Base-by-base conservation (phyloP, 2,329 filamentous ascomycete genomes). In the Ophiocordyceps camponoti-rufipedis region DNA sequence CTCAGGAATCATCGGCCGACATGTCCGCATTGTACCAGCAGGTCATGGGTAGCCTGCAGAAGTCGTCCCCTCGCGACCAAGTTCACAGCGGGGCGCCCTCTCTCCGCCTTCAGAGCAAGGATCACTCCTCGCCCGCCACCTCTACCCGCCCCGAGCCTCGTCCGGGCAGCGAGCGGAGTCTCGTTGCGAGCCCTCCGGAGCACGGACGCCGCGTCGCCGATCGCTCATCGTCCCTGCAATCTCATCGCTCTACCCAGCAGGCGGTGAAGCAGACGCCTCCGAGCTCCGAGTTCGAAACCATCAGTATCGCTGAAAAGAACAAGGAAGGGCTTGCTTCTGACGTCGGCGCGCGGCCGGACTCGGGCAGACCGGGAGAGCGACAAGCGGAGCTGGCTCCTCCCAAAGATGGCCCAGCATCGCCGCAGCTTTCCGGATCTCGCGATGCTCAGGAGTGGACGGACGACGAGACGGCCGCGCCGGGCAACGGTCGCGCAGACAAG, bases 311-410 rank as follows among this genome's bases (percentile, higher is more conserved):
- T 46, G 75, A 71, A 50, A 78, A 82, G 60, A 81, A 75, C 45
- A 75, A 69, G 51, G 80, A 85, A 60, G 82, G 85, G 46, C 79
- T 82, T 28, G 68, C 87, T 19, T 13, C 19, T 28, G 33, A 29
- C 19, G 23, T 29, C 44, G 67, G 64, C 35, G 71, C 48, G 14
- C 48, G 48, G 43, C 41, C 40, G 16, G 41, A 49, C 19, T 40
- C 45, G 14, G 41, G 43, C 29, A 44, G 42, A 33, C 35, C 35
- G 35, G 35, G n/a, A n/a, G 35, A 39, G 35, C 35, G 35, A 11
- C n/a, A 18, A 18, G 35, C 16, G 9, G 35, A 39, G 3, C n/a
- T 18, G 35, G 7, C 35, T 19, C 16, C 35, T 19, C 16, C 16
- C 4, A 5, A 39, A 10, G n/a, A 39, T 16, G 35, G n/a, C 16